Base-by-base conservation (phyloP, 192 early-diverging fungal species). In the Rhizoclosmatium sp. region DNA sequence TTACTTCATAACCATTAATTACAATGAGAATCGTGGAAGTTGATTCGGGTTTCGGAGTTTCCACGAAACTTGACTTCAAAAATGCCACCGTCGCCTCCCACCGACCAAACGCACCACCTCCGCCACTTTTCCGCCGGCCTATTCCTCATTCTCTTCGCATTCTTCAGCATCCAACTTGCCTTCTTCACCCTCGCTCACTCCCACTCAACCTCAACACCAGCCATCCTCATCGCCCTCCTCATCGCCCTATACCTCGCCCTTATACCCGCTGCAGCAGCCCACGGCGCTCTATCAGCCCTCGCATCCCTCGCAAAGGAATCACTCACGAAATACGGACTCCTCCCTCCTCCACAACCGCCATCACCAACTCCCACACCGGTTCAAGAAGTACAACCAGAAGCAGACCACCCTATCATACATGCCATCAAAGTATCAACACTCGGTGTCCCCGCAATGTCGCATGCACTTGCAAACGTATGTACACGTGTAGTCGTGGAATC, bases 391-490 rank as follows among this genome's bases (percentile, higher is more conserved):
- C 51, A 54, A 16, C 51, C 51, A 54, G 51, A 7, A 16, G 51
- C 46, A 23, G 7, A 23, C 7, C 46, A 12, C 14, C 19, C 19
- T 10, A 0, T 19, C 7, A 2, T 41, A 23, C 5, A 16, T 41
- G 73, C 58, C 42, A 16, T 7, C 4, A 16, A 64, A 49, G 19
- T 12, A 46, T 19, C 45, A 21, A 31, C 46, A 23, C 73, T 75
- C 56, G 23, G n/a, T 40, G 21, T 59, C 2, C 73, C 73, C 2
- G 73, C 73, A 10, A 14, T 64, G 7, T 19, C 46, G 14, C 73
- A 75, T 45, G 73, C 73, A 47, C 19, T 75, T 4, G 56, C 73
- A 75, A 60, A 75, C 73, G 73, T 75, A 39, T n/a, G 10, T 12
- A 51, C 59, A 19, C 73, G 73, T 12, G 39, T 46, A 7, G 23